Base-by-base conservation (phyloP, 140 eudicot species). In the Stevia rebaudiana region DNA sequence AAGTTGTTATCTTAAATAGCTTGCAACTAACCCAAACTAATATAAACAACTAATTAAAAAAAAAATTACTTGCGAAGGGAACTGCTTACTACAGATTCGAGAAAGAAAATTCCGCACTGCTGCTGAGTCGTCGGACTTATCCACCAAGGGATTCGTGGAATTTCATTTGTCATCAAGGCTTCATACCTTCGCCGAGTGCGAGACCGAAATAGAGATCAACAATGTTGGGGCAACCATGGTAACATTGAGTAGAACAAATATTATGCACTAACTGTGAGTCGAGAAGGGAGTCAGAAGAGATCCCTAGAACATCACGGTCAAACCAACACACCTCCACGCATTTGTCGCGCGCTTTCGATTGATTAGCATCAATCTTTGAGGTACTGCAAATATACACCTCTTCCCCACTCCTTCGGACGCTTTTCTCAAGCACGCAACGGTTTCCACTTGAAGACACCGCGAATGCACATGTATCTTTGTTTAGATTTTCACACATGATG, bases 201-300 rank as follows among this genome's bases (percentile, higher is more conserved):
- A 86, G 90, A 69, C 72, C 80, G 79, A 84, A 84, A 83, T 90
- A 90, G 18, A 90, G 95, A 73, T 90, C 97, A 39, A 90, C 79
- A 48, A 90, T 72, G 78, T 86, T 86, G 67, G 95, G 94, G 77
- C 97, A 90, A 55, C 73, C 65, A 10, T 56, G 61, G 80, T 84
- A 86, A 74, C 97, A 90, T 6, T 40, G 75, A 55, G 75, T 64
- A 0, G 95, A 82, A 88, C 97, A 89, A 63, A 91, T 91, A 57
- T 84, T 84, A 33, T 77, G 80, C 10, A 81, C 68, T 66, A 84
- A 91, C 2, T 23, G 75, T 1, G 86, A 42, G 33, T 91, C 95
- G 1, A 87, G 76, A 47, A 91, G 91, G 16, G 85, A 78, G 58
- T 91, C 98, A 0, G 98, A 87, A 0, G 98, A 91, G 31, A 91